Evolutionary conservation across 164 flowering plant genomes (phyloP), one percentile per base, ranked within the genome.

Genomic region (Vitis cinerea): DNA sequence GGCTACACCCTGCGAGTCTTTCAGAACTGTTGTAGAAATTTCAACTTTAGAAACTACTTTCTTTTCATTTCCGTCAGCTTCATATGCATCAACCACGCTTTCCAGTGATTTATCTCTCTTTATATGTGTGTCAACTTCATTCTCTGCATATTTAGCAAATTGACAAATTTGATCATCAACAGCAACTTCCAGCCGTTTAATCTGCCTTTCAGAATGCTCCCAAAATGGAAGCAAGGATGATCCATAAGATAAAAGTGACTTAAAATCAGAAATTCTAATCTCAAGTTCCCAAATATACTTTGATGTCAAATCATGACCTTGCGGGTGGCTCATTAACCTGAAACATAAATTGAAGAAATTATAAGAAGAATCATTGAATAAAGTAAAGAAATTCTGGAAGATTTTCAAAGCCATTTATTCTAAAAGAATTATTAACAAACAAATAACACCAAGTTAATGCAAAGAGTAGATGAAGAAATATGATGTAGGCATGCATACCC

Each of bases 171-270:
- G 78, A 65, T 76, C 72, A 75, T 75, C 73, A 13, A 90, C 76
- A 14, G 66, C 75, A 59, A 54, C 59, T 74, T 87, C 93, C 63
- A 95, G 64, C 30, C 48, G 84, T 67, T 83, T 82, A 62, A 95
- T 82, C 80, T 86, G 87, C 72, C 64, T 75, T 76, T 88, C 94
- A 71, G 86, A 83, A 74, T 91, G 91, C 66, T 74, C 56, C 99
- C 98, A 95, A 72, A 88, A 91, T 9, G 97, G 94, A 73, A 81
- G 85, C 71, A 95, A 66, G n/a, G 97, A 78, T 58, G 83, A 74
- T 16, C 89, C 94, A 84, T 78, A 78, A 30, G 83, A 63, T 64
- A 74, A 72, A 74, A 95, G 92, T 59, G 88, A 83, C 78, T 77
- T 89, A 47, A 87, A 71, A 80, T 95, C 99, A 68, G 88, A 85